Conservation (phyloP, 768 basidiomycete species). For the Termitomyces sp. region DNA sequence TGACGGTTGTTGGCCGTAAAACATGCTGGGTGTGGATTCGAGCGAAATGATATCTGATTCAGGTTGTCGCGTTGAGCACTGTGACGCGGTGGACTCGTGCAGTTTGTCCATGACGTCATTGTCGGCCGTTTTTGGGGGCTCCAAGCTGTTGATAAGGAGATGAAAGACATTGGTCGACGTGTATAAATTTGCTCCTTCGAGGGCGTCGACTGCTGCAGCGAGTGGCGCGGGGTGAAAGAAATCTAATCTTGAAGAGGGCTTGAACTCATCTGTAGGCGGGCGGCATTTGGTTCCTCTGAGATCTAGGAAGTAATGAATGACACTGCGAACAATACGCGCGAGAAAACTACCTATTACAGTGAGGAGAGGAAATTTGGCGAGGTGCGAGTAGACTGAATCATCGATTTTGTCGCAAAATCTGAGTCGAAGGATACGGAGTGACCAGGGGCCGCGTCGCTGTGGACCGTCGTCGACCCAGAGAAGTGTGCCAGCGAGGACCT, state of each 20-base stretch:
- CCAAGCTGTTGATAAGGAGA: slow-evolving; percentile 19
- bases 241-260: slow-evolving; percentile 20
- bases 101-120: not conserved
- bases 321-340: not conserved
- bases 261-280: slow-evolving; percentile 5
- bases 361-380: slow-evolving; percentile 51
- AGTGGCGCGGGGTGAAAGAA: slow-evolving; percentile 42
- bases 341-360: slow-evolving; percentile 50
- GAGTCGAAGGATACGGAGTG: slow-evolving; percentile 53
- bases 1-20: slow-evolving; percentile 9
- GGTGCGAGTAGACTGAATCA: slow-evolving; percentile 31
- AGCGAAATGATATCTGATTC: not conserved
- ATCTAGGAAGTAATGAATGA: slow-evolving; percentile 28
- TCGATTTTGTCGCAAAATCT: slow-evolving; percentile 47
- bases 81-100: not conserved
- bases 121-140: slow-evolving; percentile 6
- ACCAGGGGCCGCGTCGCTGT: slow-evolving; percentile 42
- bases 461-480: slow-evolving; percentile 25
- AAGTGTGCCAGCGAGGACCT: slow-evolving; percentile 45
- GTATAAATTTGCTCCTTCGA: slow-evolving; percentile 5
- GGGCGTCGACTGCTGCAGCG: slow-evolving; percentile 25
- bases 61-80: not conserved
- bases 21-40: slow-evolving; percentile 8
- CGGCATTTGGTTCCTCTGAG: slow-evolving; percentile 44
- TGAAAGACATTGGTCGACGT: slow-evolving; percentile 17